phyloP scores from a whole-genome alignment of 257 asterid genomes.

The Nicotiana tabacum region DNA sequence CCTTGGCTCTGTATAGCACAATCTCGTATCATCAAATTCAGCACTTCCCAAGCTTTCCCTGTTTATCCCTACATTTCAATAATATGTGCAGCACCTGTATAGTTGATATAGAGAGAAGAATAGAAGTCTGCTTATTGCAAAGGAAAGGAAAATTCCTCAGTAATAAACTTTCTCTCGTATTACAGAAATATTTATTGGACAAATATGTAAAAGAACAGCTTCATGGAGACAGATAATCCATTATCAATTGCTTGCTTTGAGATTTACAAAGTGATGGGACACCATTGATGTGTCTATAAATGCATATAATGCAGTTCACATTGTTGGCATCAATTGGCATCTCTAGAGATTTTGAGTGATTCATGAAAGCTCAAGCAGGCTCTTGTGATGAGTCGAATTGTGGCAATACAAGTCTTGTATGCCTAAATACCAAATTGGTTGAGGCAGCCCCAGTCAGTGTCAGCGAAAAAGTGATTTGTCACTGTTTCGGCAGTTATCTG shows the following conservation, averaged over 20 bases:
- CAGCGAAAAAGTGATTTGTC: not conserved
- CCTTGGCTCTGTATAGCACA: not conserved
- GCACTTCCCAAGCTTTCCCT: not conserved
- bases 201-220: not conserved
- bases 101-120: not conserved
- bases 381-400: not conserved
- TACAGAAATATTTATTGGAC: not conserved
- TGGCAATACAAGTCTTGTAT: not conserved
- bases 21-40: constrained; percentile 1
- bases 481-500: not conserved
- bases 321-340: not conserved
- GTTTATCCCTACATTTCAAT: not conserved
- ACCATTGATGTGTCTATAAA: not conserved
- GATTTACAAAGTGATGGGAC: not conserved
- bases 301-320: not conserved
- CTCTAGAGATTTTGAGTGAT: not conserved
- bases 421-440: not conserved
- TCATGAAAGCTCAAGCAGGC: not conserved
- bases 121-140: not conserved
- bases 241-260: not conserved
- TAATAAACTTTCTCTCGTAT: not conserved
- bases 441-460: not conserved
- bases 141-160: not conserved
- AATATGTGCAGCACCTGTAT: not conserved
- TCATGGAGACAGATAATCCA: not conserved